Conservation (phyloP, 352 stramenopile species). For the Globisporangium okanoganense region DNA sequence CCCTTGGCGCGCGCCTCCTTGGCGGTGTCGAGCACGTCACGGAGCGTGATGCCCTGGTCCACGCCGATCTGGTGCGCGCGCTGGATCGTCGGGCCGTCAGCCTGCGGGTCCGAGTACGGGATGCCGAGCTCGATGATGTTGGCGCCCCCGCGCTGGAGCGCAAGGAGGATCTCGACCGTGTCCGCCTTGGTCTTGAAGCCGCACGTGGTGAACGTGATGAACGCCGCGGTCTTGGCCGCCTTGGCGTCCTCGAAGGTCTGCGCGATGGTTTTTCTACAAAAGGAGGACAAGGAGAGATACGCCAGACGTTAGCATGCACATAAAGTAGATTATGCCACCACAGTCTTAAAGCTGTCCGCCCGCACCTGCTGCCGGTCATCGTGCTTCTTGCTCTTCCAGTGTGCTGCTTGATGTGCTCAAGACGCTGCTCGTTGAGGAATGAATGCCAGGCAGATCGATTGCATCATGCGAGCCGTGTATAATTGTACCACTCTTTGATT, state of each 20-base stretch:
- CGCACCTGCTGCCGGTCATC: background rate
- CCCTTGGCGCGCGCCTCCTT: slow-evolving; percentile 88
- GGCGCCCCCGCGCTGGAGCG: slow-evolving; percentile 94
- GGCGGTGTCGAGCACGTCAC: slow-evolving; percentile 92
- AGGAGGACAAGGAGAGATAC: too few species aligned
- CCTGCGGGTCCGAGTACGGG: slow-evolving; percentile 98
- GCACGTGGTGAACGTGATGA: slow-evolving; percentile 97
- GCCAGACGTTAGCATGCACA: background rate
- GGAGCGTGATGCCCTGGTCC: slow-evolving; percentile 91
- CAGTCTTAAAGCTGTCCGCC: background rate
- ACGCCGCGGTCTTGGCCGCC: slow-evolving; percentile 81
- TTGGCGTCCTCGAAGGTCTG: slow-evolving; percentile 68
- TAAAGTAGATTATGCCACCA: background rate
- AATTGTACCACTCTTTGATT: too few species aligned
- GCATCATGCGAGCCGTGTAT: too few species aligned
- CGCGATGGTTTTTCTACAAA: slow-evolving; percentile 49
- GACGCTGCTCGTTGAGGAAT: slow-evolving; percentile 3
- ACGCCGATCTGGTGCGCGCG: slow-evolving; percentile 92
- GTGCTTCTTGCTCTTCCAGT: background rate
- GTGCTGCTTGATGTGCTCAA: background rate
- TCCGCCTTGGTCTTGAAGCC: slow-evolving; percentile 93
- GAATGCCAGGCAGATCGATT: background rate
- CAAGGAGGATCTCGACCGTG: slow-evolving; percentile 95
- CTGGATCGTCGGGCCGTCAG: slow-evolving; percentile 98
- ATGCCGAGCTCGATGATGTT: slow-evolving; percentile 97